A percentile compares a stretch with the other conserved stretches of the same genome.
Conservation (phyloP, 129 eudicot genomes). For the Centrapalus pauciflorus region DNA sequence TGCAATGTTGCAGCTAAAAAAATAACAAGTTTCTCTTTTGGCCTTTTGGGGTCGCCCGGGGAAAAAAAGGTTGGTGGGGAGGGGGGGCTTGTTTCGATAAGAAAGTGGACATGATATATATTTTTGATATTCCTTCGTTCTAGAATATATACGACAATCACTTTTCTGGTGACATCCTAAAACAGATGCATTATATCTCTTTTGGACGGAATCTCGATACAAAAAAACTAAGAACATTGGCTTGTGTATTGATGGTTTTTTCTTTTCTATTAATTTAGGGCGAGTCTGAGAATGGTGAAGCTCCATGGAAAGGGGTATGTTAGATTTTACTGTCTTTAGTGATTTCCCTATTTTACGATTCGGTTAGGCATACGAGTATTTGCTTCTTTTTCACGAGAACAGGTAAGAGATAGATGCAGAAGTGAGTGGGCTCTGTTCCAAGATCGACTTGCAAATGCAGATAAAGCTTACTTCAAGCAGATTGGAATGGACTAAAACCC, state of each 20-base stretch:
- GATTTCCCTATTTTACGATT: background rate
- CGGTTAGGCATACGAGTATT: background rate
- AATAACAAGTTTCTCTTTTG: no score
- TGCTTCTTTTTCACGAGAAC: background rate
- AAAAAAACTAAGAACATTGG: no score
- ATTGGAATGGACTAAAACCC: slow-evolving; percentile 30
- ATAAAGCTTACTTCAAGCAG: slow-evolving; percentile 56
- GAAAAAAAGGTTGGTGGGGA: no score
- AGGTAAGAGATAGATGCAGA: slow-evolving; percentile 85
- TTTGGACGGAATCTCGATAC: no score
- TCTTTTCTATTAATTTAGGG: slow-evolving; percentile 41
- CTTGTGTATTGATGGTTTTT: no score
- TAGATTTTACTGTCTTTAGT: background rate
- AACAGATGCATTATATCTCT: no score
- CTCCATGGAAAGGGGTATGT: slow-evolving; percentile 91
- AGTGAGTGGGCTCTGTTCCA: slow-evolving; percentile 81
- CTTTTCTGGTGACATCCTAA: no score
- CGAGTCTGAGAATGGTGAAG: slow-evolving; percentile 62
- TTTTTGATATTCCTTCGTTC: no score
- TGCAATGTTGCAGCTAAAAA: no score
- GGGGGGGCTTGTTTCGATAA: no score
- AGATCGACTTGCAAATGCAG: slow-evolving; percentile 75
- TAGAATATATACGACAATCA: no score
- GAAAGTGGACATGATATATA: background rate
- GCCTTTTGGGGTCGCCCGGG: no score